Base-by-base conservation (phyloP, 331 rosid genomes). In the Quercus lobata region DNA sequence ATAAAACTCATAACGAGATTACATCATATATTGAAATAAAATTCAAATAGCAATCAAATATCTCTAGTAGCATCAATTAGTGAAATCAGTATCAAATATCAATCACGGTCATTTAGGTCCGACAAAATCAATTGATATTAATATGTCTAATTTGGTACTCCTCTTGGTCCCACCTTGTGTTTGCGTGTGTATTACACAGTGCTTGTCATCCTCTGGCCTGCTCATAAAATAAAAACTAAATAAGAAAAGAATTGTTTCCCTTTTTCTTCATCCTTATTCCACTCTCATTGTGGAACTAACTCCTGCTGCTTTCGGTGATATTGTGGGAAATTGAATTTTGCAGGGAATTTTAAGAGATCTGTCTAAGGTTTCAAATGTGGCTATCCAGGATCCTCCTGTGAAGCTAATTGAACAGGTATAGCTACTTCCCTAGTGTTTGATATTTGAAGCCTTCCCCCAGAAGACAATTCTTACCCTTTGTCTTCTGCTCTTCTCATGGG, bases 271-370 rank as follows among this genome's bases (percentile, higher is more conserved):
- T 65, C 71, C 71, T 3, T 2, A 30, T 21, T 17, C 46, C 5
- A 6, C 21, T 2, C 34, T 32, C 32, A 29, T 17, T 69, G 3
- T 66, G 24, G 30, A 76, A 53, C 27, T 65, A 12, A 56, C 15
- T 17, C 61, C 14, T 70, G 32, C 58, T 61, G 60, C 10, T 1
- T 46, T 62, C 6, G 1, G 80, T 57, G 70, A 71, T 79, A 71
- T 19, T 57, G 2, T 41, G 62, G 41, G 52, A 60, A 49, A 34
- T 79, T 66, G 49, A 54, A n/a, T 76, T 71, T 78, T 58, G 82
- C 77, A 87, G 91, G 91, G 91, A 84, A 52, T 85, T 75, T 57
- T 87, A 55, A 72, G 83, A 73, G 88, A 85, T 73, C 87, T 82
- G 44, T 29, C 86, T 9, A 87, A 87, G 80, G 87, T 77, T 82